phyloP scores from a whole-genome alignment of 2,329 filamentous ascomycete genomes.

The Paecilomyces sp. region DNA sequence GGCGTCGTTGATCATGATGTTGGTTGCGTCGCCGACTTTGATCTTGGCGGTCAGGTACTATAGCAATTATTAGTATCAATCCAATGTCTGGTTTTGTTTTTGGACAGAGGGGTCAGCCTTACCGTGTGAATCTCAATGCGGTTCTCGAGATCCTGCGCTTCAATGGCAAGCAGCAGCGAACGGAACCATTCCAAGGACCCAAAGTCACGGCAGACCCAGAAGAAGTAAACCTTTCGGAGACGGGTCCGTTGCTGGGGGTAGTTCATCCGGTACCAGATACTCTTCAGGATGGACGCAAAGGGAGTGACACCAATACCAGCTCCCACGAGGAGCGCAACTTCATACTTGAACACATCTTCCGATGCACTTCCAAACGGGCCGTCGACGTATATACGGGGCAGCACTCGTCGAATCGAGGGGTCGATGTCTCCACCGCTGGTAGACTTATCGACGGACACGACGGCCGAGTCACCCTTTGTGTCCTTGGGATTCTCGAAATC shows the following conservation, averaged over 20 bases:
- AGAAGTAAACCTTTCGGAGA: slow-evolving; percentile 82
- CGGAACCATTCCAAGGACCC: slow-evolving; percentile 87
- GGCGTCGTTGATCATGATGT: slow-evolving; percentile 89
- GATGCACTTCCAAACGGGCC: slow-evolving; percentile 81
- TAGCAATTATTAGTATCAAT: neutral
- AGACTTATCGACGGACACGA: slow-evolving; percentile 60
- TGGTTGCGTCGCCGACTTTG: slow-evolving; percentile 76
- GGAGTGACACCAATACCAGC: slow-evolving; percentile 47
- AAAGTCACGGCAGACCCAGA: slow-evolving; percentile 87
- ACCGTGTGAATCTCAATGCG: slow-evolving; percentile 71
- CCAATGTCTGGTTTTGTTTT: neutral
- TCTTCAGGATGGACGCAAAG: slow-evolving; percentile 58
- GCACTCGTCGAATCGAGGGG: slow-evolving; percentile 62
- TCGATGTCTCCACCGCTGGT: slow-evolving; percentile 51
- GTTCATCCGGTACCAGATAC: slow-evolving; percentile 91
- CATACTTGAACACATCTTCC: slow-evolving; percentile 68
- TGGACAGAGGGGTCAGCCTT: slow-evolving; percentile 3
- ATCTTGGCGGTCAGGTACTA: slow-evolving; percentile 79
- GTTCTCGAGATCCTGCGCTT: slow-evolving; percentile 76
- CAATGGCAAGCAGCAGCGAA: slow-evolving; percentile 73
- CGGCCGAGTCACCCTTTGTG: slow-evolving; percentile 47
- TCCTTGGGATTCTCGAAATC: slow-evolving; percentile 49
- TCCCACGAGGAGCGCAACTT: slow-evolving; percentile 44
- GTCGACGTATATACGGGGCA: slow-evolving; percentile 75
- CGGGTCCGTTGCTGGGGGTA: slow-evolving; percentile 71